Evolutionary conservation across 1,139 yeast species (phyloP), one percentile per base, ranked within the genome.

Genomic region (Saccharomyces hybrid): DNA sequence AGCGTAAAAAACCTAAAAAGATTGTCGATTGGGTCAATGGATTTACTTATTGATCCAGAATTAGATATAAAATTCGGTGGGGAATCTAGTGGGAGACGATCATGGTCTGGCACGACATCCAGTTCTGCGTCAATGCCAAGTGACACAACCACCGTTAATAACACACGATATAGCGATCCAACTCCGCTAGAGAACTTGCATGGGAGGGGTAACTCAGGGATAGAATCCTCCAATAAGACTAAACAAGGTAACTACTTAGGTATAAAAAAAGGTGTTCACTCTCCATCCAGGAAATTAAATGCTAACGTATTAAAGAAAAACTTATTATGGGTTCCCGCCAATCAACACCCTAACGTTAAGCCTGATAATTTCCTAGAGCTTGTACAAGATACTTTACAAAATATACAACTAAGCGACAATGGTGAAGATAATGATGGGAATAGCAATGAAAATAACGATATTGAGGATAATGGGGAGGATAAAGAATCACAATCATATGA

Each of bases 271-370:
- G 26, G 23, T 9, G 44, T 38, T 11, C 44, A 54, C 47, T 19
- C 52, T 46, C 14, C 34, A 38, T 14, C 44, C 13, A 28, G 32
- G 13, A 46, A 42, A 23, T 11, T 34, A 14, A 47, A 50, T 51
- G 19, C 49, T 54, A 13, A 47, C 46, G 54, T 55, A 27, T 27
- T 61, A 13, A 58, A 61, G 7, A 60, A 73, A 27, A 73, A 74
- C 53, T 68, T 83, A 14, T 73, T 88, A 52, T 90, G 97, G 97
- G 97, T 90, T 1, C 97, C 97, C 0, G 97, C 97, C 1, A 83
- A 83, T 57, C 78, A 88, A 48, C 97, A 90, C 66, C 97, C 97
- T 1, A 91, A 87, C 64, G 80, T 90, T 19, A 91, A 95, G 26
- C 97, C 97, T 0, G 95, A 88, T 63, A 88, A 86, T 62, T 90